Conservation (phyloP, 2,329 filamentous ascomycete genomes). For the Colletotrichum gigasporum region DNA sequence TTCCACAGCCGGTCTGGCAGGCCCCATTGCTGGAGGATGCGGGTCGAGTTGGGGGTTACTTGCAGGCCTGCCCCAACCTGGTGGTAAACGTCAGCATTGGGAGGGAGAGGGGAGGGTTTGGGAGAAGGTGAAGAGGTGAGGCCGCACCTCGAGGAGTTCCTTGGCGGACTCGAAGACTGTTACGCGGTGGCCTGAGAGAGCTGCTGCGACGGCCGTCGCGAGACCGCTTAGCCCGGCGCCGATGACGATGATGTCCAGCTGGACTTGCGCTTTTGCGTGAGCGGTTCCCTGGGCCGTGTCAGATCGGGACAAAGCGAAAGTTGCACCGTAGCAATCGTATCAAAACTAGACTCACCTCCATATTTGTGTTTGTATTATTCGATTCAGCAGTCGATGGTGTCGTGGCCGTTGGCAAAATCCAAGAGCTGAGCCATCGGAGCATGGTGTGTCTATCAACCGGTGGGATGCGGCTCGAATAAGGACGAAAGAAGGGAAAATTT, state of each 20-base stretch:
- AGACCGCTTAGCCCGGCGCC: constrained; percentile 55
- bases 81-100: not conserved
- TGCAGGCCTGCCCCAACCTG: constrained; percentile 64
- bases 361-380: not conserved
- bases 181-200: constrained; percentile 49
- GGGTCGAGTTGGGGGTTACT: constrained; percentile 59
- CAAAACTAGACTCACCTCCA: not conserved
- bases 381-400: not conserved
- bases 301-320: too few relatives aligned
- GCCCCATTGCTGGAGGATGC: constrained; percentile 59
- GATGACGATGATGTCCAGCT: constrained; percentile 49
- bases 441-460: not conserved
- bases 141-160: constrained; percentile 51
- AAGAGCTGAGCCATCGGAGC: constrained; percentile 9
- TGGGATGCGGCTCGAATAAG: not conserved
- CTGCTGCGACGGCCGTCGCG: constrained; percentile 47
- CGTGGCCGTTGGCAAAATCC: not conserved
- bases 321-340: too few relatives aligned
- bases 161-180: constrained; percentile 52
- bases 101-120: too few relatives aligned
- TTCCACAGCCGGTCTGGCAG: constrained; percentile 54
- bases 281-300: not conserved
- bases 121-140: too few relatives aligned
- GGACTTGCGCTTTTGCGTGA: constrained; percentile 9
- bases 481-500: not conserved